A percentile compares a stretch with the other conserved stretches of the same genome.
These are phyloP conservation scores for Turnera subulata DNA, from an alignment of 345 rosid species.

Conservation along the genomic window DNA sequence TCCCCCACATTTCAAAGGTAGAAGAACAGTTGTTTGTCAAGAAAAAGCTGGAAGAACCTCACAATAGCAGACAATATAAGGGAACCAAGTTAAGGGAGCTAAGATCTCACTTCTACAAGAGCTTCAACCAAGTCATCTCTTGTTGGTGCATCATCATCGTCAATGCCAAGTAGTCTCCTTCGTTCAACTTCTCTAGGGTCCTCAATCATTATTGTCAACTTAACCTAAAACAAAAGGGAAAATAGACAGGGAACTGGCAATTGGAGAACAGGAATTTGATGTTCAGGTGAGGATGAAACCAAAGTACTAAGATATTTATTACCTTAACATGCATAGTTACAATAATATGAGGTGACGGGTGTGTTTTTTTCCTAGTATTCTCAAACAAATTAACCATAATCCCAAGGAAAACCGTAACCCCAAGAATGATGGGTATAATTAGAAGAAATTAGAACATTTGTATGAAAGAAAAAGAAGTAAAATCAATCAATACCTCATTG, in stretches of 20 bases:
- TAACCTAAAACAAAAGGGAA: conserved; percentile 45
- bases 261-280: background rate
- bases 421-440: too few species aligned
- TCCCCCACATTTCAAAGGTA: too few species aligned
- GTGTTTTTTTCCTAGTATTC: too few species aligned
- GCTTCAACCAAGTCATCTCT: conserved; percentile 85
- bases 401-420: too few species aligned
- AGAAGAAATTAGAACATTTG: background rate
- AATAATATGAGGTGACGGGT: too few species aligned
- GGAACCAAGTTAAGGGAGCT: background rate
- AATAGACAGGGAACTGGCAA: background rate
- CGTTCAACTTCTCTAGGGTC: conserved; percentile 90
- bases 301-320: too few species aligned
- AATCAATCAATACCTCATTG: conserved; percentile 58
- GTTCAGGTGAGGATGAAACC: too few species aligned
- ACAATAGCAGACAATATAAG: background rate
- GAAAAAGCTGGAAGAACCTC: background rate
- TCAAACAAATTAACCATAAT: too few species aligned
- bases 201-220: conserved; percentile 77
- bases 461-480: background rate
- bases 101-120: conserved; percentile 50
- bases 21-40: too few species aligned
- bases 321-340: too few species aligned
- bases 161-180: conserved; percentile 80
- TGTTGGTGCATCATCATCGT: conserved; percentile 66